Percentiles rank a stretch among this genome's conserved stretches.
These are phyloP conservation scores for Nowakowskiella sp. DNA, from an alignment of 192 early-diverging fungal species.

Conservation along the genomic window DNA sequence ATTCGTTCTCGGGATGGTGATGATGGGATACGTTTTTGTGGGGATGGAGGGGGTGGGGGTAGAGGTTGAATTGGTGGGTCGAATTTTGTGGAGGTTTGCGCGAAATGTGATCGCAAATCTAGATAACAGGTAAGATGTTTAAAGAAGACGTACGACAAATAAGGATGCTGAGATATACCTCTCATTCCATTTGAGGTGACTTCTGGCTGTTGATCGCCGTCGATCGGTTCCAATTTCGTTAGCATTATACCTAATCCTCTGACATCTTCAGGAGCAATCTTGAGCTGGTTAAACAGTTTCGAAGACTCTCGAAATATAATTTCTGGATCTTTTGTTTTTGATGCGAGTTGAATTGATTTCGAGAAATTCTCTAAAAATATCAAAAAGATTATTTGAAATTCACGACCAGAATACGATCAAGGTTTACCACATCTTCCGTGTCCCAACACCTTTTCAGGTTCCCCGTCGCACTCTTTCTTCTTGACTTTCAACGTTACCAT, in stretches of 20 bases:
- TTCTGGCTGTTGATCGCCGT: background rate
- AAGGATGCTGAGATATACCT: background rate
- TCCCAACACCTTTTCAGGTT: slow-evolving; percentile 37
- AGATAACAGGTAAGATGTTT: background rate
- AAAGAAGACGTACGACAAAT: no score
- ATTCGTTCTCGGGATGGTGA: no score
- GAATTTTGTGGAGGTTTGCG: background rate
- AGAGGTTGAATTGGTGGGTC: no score
- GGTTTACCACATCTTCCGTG: slow-evolving; percentile 30
- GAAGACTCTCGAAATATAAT: slow-evolving; percentile 15
- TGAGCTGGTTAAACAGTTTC: slow-evolving; percentile 16
- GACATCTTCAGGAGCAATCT: background rate
- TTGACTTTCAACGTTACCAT: slow-evolving; percentile 64
- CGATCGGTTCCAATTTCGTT: background rate
- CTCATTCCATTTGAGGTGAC: background rate
- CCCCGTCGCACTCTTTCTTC: slow-evolving; percentile 34
- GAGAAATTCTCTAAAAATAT: slow-evolving; percentile 22
- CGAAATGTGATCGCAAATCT: slow-evolving; percentile 1
- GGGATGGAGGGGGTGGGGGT: no score
- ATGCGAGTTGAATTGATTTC: slow-evolving; percentile 14
- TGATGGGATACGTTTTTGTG: no score
- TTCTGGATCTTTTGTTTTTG: background rate
- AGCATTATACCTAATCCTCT: background rate
- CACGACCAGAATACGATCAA: background rate
- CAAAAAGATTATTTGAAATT: background rate